A percentile compares a stretch with the other conserved stretches of the same genome.
Conservation (phyloP, 495 filamentous ascomycete species). For the Penicillium manginii region DNA sequence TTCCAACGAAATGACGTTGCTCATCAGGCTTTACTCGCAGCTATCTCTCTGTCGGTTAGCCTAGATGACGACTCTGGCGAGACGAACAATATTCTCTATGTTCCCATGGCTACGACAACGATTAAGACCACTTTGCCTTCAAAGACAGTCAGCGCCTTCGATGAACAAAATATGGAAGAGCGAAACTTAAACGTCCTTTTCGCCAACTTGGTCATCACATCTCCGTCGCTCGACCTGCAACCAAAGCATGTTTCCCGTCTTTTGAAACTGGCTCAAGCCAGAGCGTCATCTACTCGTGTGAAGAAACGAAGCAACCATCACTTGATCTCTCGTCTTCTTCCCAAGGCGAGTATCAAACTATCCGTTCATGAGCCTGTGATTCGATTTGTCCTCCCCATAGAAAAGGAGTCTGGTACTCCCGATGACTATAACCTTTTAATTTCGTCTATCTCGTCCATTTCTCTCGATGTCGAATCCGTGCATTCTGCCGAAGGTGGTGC, state of each 20-base stretch:
- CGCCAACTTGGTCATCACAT: slow-evolving; percentile 93
- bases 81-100: slow-evolving; percentile 84
- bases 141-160: slow-evolving; percentile 82
- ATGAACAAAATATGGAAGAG: slow-evolving; percentile 76
- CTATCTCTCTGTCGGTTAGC: slow-evolving; percentile 87
- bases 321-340: slow-evolving; percentile 86
- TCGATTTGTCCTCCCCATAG: slow-evolving; percentile 80
- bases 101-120: slow-evolving; percentile 97
- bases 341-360: slow-evolving; percentile 92
- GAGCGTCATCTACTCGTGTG: slow-evolving; percentile 52
- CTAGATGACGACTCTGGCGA: slow-evolving; percentile 85
- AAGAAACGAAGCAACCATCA: slow-evolving; percentile 58
- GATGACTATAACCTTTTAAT: slow-evolving; percentile 93
- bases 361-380: slow-evolving; percentile 96
- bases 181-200: slow-evolving; percentile 96
- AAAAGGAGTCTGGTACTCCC: slow-evolving; percentile 58
- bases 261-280: slow-evolving; percentile 69
- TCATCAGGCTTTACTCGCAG: slow-evolving; percentile 91
- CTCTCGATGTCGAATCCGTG: slow-evolving; percentile 89
- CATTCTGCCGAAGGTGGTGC: slow-evolving; percentile 84
- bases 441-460: slow-evolving; percentile 88
- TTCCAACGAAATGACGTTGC: slow-evolving; percentile 92
- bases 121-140: slow-evolving; percentile 93
- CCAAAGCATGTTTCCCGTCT: slow-evolving; percentile 88
- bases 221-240: slow-evolving; percentile 93